A percentile compares a stretch with the other conserved stretches of the same genome.
phyloP scores from a whole-genome alignment of 495 filamentous ascomycete species.

The Talaromyces trachyspermus region DNA sequence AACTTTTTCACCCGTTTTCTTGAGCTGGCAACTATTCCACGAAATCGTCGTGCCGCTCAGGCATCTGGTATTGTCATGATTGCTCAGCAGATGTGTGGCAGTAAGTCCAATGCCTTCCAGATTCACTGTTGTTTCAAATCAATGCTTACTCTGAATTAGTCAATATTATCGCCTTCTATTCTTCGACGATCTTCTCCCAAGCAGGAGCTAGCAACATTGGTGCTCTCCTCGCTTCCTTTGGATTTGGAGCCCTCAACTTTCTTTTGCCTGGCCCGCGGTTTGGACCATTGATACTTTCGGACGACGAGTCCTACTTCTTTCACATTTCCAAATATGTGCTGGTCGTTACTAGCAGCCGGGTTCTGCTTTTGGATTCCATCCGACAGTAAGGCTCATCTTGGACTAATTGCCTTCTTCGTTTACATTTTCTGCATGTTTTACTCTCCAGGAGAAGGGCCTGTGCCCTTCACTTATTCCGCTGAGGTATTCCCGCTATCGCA shows the following conservation, averaged over 20 bases:
- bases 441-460: constrained; percentile 73
- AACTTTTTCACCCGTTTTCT: constrained; percentile 42
- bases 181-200: constrained; percentile 61
- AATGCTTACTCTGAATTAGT: constrained; percentile 17
- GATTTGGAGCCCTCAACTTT: constrained; percentile 77
- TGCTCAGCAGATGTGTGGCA: constrained; percentile 81
- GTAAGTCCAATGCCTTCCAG: constrained; percentile 16
- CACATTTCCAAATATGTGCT: constrained; percentile 81
- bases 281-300: constrained; percentile 84
- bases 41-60: constrained; percentile 47
- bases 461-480: constrained; percentile 74
- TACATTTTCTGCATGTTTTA: constrained; percentile 69
- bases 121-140: not conserved
- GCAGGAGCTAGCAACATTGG: constrained; percentile 49
- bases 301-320: constrained; percentile 69
- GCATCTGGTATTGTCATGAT: constrained; percentile 59
- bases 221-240: constrained; percentile 66
- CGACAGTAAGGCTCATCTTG: constrained; percentile 45
- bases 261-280: constrained; percentile 75
- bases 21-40: constrained; percentile 51
- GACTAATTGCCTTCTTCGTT: constrained; percentile 60
- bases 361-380: constrained; percentile 61
- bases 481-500: constrained; percentile 72
- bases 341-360: constrained; percentile 66
- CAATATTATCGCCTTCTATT: constrained; percentile 85